Percentiles rank a stretch among this genome's conserved stretches.
These are phyloP conservation scores for Senna tora DNA, from an alignment of 306 rosid species.

Conservation along the genomic window DNA sequence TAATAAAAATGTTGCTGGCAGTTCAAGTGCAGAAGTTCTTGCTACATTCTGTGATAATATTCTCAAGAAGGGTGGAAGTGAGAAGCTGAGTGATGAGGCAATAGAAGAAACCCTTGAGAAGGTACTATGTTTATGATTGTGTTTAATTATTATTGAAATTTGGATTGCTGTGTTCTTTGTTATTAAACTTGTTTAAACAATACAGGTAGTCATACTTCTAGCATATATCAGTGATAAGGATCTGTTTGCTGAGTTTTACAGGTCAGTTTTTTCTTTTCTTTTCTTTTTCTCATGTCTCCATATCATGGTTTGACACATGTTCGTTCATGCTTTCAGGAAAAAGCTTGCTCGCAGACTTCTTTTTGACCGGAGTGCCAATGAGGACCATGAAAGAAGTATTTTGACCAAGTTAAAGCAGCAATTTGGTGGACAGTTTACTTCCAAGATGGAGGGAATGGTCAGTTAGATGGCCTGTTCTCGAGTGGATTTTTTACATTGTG, in stretches of 20 bases:
- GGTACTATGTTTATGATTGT: conserved; percentile 41
- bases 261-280: background rate
- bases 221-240: conserved; percentile 58
- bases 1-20: conserved; percentile 61
- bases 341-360: conserved; percentile 91
- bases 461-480: too few species aligned
- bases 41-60: conserved; percentile 68
- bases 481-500: too few species aligned
- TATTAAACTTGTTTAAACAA: conserved; percentile 4
- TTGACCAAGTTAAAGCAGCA: conserved; percentile 77
- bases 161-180: too few species aligned
- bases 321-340: conserved; percentile 58
- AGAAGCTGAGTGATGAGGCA: conserved; percentile 68
- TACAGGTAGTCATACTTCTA: conserved; percentile 65
- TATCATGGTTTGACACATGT: conserved; percentile 9
- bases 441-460: conserved; percentile 98
- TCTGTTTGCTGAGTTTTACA: conserved; percentile 60
- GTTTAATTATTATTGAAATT: background rate
- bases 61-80: conserved; percentile 68
- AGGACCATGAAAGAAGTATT: conserved; percentile 73
- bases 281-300: conserved; percentile 2
- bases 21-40: conserved; percentile 66
- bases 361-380: conserved; percentile 82
- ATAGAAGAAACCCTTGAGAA: conserved; percentile 68
- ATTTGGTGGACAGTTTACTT: conserved; percentile 86